These are phyloP conservation scores for Monosporascus sp. DNA, from an alignment of 2,329 filamentous ascomycete genomes.

Conservation along the genomic window DNA sequence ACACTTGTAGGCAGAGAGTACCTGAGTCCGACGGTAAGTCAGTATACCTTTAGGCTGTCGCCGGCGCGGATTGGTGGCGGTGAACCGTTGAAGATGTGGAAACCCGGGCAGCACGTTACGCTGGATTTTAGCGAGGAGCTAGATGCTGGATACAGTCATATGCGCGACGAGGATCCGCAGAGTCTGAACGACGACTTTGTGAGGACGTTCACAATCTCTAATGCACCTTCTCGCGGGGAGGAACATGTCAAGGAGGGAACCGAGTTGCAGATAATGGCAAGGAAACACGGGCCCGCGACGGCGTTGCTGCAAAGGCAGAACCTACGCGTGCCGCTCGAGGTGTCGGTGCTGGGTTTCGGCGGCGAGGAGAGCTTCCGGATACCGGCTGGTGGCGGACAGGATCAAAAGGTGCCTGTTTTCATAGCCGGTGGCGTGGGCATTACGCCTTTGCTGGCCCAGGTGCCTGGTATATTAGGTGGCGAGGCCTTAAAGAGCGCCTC, in stretches of 20 bases:
- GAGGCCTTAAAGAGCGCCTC: slow-evolving; percentile 4
- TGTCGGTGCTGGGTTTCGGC: slow-evolving; percentile 69
- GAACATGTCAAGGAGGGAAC: slow-evolving; percentile 18
- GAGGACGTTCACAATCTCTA: slow-evolving; percentile 76
- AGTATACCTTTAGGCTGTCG: slow-evolving; percentile 50
- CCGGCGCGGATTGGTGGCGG: slow-evolving; percentile 6
- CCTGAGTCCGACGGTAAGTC: slow-evolving; percentile 62
- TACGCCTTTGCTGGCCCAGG: slow-evolving; percentile 71
- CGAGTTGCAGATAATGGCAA: slow-evolving; percentile 64
- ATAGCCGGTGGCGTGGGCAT: slow-evolving; percentile 78
- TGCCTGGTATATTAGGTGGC: slow-evolving; percentile 42
- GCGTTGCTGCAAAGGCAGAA: slow-evolving; percentile 57
- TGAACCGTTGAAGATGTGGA: slow-evolving; percentile 42
- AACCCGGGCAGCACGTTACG: slow-evolving; percentile 71
- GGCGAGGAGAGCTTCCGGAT: slow-evolving; percentile 48
- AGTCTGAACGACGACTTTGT: slow-evolving; percentile 82
- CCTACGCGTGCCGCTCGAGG: slow-evolving; percentile 47
- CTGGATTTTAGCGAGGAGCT: slow-evolving; percentile 67
- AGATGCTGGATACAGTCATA: slow-evolving; percentile 71
- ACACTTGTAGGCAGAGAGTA: slow-evolving; percentile 52
- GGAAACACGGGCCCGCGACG: slow-evolving; percentile 66
- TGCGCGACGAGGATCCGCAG: slow-evolving; percentile 74
- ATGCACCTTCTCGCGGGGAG: slow-evolving; percentile 20
- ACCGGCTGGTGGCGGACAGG: slow-evolving; percentile 12
- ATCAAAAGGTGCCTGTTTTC: slow-evolving; percentile 47